Percentiles rank a stretch among this genome's conserved stretches.
Conservation (phyloP, 1,284 basidiomycete species). For the Malassezia japonica region DNA sequence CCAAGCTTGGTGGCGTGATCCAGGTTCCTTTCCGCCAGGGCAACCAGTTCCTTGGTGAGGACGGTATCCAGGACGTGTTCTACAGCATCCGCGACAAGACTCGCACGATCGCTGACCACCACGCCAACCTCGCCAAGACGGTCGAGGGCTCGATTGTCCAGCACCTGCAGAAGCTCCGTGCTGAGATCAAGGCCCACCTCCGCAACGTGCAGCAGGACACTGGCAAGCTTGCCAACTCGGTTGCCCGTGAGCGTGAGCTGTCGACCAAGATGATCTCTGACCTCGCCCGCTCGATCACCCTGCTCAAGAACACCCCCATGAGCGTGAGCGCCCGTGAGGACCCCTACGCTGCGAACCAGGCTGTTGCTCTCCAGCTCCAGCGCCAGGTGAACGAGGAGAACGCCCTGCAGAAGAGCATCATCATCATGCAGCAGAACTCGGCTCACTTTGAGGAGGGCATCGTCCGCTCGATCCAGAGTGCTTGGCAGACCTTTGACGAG, state of each 20-base stretch:
- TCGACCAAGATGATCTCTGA: constrained; percentile 80
- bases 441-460: constrained; percentile 96
- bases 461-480: constrained; percentile 85
- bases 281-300: constrained; percentile 72
- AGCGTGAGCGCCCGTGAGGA: constrained; percentile 70
- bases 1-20: constrained; percentile 90
- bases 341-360: constrained; percentile 69
- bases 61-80: constrained; percentile 67
- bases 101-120: constrained; percentile 84
- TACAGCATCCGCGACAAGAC: constrained; percentile 86
- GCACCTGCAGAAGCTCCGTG: constrained; percentile 83
- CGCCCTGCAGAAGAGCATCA: constrained; percentile 91
- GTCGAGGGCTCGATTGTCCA: constrained; percentile 96
- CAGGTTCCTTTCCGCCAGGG: constrained; percentile 93
- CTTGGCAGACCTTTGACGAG: constrained; percentile 94
- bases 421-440: constrained; percentile 95
- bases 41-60: constrained; percentile 54
- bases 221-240: constrained; percentile 81
- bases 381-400: constrained; percentile 92
- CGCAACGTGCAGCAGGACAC: constrained; percentile 96
- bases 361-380: constrained; percentile 75
- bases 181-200: constrained; percentile 95
- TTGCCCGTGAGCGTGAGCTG: constrained; percentile 85
- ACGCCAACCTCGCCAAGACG: constrained; percentile 88
- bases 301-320: constrained; percentile 93